Evolutionary conservation across 768 basidiomycete species (phyloP), one percentile per base, ranked within the genome.

Genomic region (Phanerodontia chrysosporium): DNA sequence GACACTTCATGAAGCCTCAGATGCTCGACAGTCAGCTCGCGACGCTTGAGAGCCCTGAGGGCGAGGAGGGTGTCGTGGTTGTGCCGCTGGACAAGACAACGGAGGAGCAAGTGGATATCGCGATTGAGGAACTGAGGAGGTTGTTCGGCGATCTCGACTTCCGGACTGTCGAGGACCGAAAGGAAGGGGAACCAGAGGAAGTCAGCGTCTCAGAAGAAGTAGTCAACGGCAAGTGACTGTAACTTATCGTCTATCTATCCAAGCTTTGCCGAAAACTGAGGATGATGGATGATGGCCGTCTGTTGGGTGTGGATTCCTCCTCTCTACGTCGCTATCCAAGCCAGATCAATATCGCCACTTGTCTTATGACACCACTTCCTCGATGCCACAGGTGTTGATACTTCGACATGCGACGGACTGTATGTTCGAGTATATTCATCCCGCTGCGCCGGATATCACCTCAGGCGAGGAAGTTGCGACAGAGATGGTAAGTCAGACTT

Each of bases 11-110:
- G 87, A 92, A 92, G 73, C 82, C 83, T 22, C 68, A 66, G 3
- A 92, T 95, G 93, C 74, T 95, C 64, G 86, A 87, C 52, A 87
- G 88, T 62, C 93, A 95, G 75, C 64, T 93, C 64, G 70, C 68
- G 9, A 84, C 88, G 45, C 66, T 95, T 64, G 88, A 94, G 73
- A 77, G 75, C 56, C 92, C 92, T 0, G 75, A 75, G 35, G 84
- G 76, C 0, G 90, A 92, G 68, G 75, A 79, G 4, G 86, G 81
- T 0, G 86, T 91, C n/a, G 79, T 90, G 21, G 74, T 77, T 3
- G 83, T 92, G n/a, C 69, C 76, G 14, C 64, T 85, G 35, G 76
- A 80, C 42, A 77, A 75, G 51, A 65, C 74, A n/a, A 85, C 81
- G 36, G 80, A 79, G 62, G 76, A 76, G 51, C 89, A 93, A 72